These are phyloP conservation scores for Lasiosphaeriaceae sp. DNA, from an alignment of 495 filamentous ascomycete genomes.

Conservation along the genomic window DNA sequence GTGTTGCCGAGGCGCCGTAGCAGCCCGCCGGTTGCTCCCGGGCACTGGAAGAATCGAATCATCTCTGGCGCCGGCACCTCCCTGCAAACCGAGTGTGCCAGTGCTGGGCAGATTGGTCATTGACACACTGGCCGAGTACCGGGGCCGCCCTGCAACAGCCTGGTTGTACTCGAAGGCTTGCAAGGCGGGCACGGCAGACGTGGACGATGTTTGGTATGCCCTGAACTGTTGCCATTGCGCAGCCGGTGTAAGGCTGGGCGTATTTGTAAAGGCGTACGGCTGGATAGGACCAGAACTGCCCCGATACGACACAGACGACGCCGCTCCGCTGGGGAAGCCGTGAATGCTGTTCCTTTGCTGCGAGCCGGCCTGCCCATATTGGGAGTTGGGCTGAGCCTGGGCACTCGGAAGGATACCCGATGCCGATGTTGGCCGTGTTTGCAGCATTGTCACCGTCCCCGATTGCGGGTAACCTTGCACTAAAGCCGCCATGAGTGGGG, in stretches of 20 bases:
- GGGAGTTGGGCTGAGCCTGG: slow-evolving; percentile 51
- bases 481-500: slow-evolving; percentile 71
- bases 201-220: slow-evolving; percentile 63
- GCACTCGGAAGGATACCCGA: slow-evolving; percentile 59
- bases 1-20: slow-evolving; percentile 29
- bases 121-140: slow-evolving; percentile 60
- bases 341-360: slow-evolving; percentile 64
- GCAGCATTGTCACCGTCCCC: slow-evolving; percentile 76
- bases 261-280: slow-evolving; percentile 80
- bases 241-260: slow-evolving; percentile 60
- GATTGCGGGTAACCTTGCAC: slow-evolving; percentile 84
- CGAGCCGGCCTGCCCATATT: slow-evolving; percentile 49
- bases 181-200: slow-evolving; percentile 56
- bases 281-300: slow-evolving; percentile 67
- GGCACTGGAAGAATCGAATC: slow-evolving; percentile 28
- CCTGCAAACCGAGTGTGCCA: slow-evolving; percentile 12
- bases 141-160: slow-evolving; percentile 42
- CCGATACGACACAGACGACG: slow-evolving; percentile 60
- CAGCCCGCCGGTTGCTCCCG: slow-evolving; percentile 18
- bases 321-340: slow-evolving; percentile 45
- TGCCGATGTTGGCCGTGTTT: slow-evolving; percentile 68
- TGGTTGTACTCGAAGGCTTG: slow-evolving; percentile 44
- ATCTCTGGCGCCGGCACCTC: slow-evolving; percentile 22
- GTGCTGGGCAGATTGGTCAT: slow-evolving; percentile 37
- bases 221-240: slow-evolving; percentile 63